A percentile compares a stretch with the other conserved stretches of the same genome.
Conservation (phyloP, 148 eudicot species). For the Beta vulgaris region DNA sequence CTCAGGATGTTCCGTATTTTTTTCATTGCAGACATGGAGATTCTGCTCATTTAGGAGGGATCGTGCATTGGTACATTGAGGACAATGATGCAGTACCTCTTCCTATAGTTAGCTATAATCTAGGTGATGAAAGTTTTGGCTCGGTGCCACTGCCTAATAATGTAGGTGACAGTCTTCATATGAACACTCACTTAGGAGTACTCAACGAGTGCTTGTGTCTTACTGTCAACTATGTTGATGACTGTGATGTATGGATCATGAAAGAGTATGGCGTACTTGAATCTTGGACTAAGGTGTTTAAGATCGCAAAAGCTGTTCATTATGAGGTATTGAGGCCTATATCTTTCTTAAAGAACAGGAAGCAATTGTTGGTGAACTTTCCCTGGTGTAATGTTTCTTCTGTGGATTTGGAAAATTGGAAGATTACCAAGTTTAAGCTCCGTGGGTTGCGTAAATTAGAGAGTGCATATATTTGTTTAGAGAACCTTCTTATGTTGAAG, state of each 20-base stretch:
- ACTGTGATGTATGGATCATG: no score
- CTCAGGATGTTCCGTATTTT: background rate
- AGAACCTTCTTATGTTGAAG: slow-evolving; percentile 10
- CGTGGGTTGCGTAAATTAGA: background rate
- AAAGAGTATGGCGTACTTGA: slow-evolving; percentile 7
- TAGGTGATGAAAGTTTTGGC: background rate
- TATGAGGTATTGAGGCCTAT: background rate
- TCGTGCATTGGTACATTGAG: background rate
- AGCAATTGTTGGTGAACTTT: background rate
- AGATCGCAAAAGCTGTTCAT: background rate
- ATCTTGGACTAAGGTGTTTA: background rate
- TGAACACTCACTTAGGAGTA: background rate
- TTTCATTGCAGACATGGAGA: background rate
- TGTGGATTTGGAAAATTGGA: background rate
- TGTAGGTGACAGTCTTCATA: background rate
- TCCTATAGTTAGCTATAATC: background rate
- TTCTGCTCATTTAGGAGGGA: background rate
- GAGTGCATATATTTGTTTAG: background rate
- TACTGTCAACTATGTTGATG: background rate
- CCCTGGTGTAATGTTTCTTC: no score
- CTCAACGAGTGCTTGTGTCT: background rate
- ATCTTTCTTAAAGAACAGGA: background rate
- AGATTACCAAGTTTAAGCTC: no score
- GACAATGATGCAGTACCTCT: background rate
- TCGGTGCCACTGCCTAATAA: background rate